Evolutionary conservation across 2,329 filamentous ascomycete genomes (phyloP).

Genomic region (Raffaelea ambrosiae): DNA sequence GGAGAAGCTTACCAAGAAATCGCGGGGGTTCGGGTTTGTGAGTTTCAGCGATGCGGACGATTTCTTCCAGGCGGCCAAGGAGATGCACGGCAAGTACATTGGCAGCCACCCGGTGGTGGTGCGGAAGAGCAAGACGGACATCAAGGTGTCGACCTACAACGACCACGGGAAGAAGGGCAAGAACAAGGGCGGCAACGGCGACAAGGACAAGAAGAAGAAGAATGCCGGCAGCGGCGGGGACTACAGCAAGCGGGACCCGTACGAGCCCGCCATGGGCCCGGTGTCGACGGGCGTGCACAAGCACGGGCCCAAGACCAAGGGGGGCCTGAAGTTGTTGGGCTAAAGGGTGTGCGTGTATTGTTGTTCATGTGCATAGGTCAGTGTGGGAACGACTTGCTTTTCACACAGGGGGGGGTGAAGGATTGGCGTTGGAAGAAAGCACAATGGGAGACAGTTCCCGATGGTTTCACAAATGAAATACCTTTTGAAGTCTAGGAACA

Average conservation of each 20-base stretch:
- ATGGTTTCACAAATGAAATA: background rate
- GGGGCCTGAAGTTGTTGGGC: constrained; percentile 52
- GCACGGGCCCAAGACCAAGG: constrained; percentile 57
- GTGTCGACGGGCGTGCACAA: constrained; percentile 48
- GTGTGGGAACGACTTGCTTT: background rate
- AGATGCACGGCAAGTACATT: constrained; percentile 99
- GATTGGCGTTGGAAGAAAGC: too few relatives aligned
- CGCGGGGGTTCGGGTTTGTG: constrained; percentile 93
- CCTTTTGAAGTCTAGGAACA: background rate
- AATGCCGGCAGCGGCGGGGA: constrained; percentile 23
- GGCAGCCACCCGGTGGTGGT: constrained; percentile 89
- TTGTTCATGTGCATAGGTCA: background rate
- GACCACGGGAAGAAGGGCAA: constrained; percentile 38
- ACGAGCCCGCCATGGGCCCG: constrained; percentile 44
- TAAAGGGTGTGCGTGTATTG: constrained; percentile 22
- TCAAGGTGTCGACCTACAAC: constrained; percentile 65
- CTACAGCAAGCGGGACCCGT: constrained; percentile 21
- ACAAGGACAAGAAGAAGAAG: constrained; percentile 16
- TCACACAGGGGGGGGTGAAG: background rate
- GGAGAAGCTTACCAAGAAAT: constrained; percentile 94
- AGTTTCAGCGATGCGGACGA: constrained; percentile 93
- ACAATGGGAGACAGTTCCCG: too few relatives aligned
- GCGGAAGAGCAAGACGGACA: constrained; percentile 83
- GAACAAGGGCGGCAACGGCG: constrained; percentile 22
- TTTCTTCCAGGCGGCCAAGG: constrained; percentile 90